Conservation (phyloP, 202 grass and related monocot species). For the Brachypodium distachyon region DNA sequence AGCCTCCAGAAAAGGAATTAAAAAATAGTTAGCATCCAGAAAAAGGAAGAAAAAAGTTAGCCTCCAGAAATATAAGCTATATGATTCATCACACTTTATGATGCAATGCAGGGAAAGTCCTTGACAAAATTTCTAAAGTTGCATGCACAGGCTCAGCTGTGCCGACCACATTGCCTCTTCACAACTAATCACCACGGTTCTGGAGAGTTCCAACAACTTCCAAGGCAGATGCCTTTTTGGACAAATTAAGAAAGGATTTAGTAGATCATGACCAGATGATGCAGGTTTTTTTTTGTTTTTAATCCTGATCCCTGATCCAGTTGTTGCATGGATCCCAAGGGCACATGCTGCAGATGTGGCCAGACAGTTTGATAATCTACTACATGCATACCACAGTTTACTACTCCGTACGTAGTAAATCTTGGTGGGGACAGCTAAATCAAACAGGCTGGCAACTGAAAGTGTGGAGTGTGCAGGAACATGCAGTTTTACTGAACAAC, state of each 20-base stretch:
- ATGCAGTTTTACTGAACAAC: neutral
- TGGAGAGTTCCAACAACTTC: slow-evolving; percentile 4
- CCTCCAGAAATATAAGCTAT: neutral
- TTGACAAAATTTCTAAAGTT: neutral
- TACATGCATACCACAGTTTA: too few relatives aligned
- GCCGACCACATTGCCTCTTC: neutral
- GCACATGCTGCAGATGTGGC: neutral
- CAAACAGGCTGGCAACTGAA: too few relatives aligned
- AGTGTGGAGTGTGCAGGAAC: neutral
- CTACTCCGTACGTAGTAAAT: too few relatives aligned
- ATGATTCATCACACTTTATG: too few relatives aligned
- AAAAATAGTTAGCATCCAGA: neutral
- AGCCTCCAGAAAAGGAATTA: neutral
- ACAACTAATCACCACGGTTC: neutral
- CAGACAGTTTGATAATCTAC: neutral
- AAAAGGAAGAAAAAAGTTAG: neutral
- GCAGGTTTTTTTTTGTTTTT: neutral
- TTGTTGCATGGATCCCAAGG: slow-evolving; percentile 19
- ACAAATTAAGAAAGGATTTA: neutral
- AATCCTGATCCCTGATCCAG: slow-evolving; percentile 18
- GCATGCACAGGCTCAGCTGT: neutral
- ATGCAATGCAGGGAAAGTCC: neutral
- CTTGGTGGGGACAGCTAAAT: too few relatives aligned
- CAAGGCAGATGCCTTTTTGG: neutral
- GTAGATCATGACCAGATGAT: slow-evolving; percentile 23